phyloP scores from a whole-genome alignment of 2,329 filamentous ascomycete genomes.

The Hypomyces perniciosus region DNA sequence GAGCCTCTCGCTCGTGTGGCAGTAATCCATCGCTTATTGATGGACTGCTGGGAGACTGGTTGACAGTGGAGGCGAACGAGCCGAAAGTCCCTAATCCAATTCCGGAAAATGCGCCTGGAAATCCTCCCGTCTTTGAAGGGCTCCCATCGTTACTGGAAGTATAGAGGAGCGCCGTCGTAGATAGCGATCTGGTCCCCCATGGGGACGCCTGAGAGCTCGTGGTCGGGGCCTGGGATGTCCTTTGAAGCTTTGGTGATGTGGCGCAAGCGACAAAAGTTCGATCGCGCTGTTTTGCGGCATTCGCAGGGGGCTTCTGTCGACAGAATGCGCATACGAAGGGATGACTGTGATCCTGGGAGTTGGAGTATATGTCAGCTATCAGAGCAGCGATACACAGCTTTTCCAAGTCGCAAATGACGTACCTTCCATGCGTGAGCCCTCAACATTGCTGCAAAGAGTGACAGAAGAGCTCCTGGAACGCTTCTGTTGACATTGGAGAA shows the following conservation, averaged over 20 bases:
- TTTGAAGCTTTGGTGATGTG: background rate
- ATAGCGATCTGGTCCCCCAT: constrained; percentile 20
- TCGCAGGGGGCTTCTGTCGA: constrained; percentile 25
- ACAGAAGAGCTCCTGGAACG: background rate
- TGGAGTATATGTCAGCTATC: constrained; percentile 6
- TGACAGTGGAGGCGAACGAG: constrained; percentile 14
- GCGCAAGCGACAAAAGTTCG: background rate
- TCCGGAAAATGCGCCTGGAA: constrained; percentile 20
- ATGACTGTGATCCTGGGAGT: constrained; percentile 29
- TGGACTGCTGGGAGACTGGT: constrained; percentile 1
- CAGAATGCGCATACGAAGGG: constrained; percentile 38
- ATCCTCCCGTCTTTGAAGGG: constrained; percentile 17
- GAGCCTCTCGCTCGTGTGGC: constrained; percentile 34
- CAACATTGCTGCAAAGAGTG: constrained; percentile 32
- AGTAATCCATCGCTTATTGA: constrained; percentile 23
- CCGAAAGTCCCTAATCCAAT: constrained; percentile 16
- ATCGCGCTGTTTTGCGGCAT: constrained; percentile 7
- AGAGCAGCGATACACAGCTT: background rate
- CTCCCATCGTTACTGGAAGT: constrained; percentile 17
- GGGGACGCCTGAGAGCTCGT: constrained; percentile 1
- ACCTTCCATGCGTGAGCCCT: constrained; percentile 38
- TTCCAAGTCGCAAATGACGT: constrained; percentile 12
- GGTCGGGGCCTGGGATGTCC: background rate
- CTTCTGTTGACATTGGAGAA: constrained; percentile 7
- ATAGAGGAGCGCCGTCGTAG: constrained; percentile 21